Conservation (phyloP, 495 filamentous ascomycete species). For the Chaetomidium leptoderma region DNA sequence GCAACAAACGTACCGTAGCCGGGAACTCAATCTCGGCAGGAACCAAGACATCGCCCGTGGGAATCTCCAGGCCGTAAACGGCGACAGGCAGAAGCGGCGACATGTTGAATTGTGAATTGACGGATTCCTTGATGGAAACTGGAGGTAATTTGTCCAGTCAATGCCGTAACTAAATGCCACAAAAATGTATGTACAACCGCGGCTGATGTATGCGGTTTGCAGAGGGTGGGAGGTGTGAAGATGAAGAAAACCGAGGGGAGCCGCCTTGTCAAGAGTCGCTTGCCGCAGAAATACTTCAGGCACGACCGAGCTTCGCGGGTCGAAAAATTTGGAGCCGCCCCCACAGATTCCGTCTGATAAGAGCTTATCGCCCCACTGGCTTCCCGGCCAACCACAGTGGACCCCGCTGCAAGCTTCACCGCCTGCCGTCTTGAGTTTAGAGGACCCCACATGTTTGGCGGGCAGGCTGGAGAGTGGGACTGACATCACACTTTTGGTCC, state of each 20-base stretch:
- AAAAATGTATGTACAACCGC: background rate
- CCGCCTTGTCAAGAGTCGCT: constrained; percentile 1
- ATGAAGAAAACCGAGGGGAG: background rate
- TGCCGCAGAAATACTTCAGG: constrained; percentile 26
- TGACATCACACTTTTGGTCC: background rate
- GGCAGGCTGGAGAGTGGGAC: background rate
- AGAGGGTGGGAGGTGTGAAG: background rate
- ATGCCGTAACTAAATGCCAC: background rate
- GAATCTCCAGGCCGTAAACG: constrained; percentile 85
- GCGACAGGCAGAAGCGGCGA: constrained; percentile 59
- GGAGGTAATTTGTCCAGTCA: background rate
- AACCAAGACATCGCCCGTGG: constrained; percentile 69
- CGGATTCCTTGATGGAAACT: background rate
- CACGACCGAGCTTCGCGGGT: constrained; percentile 7
- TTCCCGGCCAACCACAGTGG: constrained; percentile 17
- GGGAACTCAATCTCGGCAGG: constrained; percentile 70
- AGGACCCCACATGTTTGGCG: background rate
- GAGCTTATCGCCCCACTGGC: constrained; percentile 22
- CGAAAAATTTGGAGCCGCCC: constrained; percentile 25
- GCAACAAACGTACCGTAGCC: constrained; percentile 64
- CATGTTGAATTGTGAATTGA: constrained; percentile 23
- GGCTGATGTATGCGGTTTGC: background rate
- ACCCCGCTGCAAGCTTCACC: background rate
- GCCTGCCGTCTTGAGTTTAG: constrained; percentile 11
- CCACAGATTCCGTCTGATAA: constrained; percentile 24